Percentiles rank a stretch among this genome's conserved stretches.
Conservation (phyloP, 1,284 basidiomycete genomes). For the Pseudozyma pruni region DNA sequence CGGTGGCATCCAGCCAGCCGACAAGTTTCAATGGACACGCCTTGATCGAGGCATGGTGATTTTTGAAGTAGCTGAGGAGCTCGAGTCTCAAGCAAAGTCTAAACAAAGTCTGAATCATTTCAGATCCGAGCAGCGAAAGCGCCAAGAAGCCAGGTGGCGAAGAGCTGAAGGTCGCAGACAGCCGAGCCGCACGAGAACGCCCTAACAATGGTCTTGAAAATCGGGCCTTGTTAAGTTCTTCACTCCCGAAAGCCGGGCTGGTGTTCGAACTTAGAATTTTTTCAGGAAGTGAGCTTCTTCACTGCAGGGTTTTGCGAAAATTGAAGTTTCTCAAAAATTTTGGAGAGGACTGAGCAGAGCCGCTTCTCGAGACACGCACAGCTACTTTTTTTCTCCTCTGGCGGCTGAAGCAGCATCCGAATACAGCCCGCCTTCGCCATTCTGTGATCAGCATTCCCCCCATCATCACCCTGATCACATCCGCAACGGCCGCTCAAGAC, state of each 20-base stretch:
- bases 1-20: too few species aligned
- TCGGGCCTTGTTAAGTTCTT: too few species aligned
- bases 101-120: conserved; percentile 2
- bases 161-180: too few species aligned
- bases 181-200: too few species aligned
- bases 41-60: too few species aligned
- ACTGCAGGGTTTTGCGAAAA: background rate
- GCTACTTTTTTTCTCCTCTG: background rate
- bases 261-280: background rate
- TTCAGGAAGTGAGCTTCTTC: background rate
- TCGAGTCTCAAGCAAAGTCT: too few species aligned
- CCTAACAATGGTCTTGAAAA: too few species aligned
- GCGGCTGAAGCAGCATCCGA: background rate
- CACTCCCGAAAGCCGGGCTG: too few species aligned
- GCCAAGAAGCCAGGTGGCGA: too few species aligned
- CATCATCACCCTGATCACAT: conserved; percentile 15
- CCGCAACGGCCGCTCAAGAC: background rate
- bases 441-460: background rate
- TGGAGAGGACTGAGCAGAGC: background rate
- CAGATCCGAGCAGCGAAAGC: too few species aligned
- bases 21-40: too few species aligned
- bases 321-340: conserved; percentile 10
- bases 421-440: background rate
- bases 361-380: background rate
- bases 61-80: too few species aligned